Evolutionary conservation across 2,329 filamentous ascomycete species (phyloP), one percentile per base, ranked within the genome.

Genomic region (Fusarium sp.): DNA sequence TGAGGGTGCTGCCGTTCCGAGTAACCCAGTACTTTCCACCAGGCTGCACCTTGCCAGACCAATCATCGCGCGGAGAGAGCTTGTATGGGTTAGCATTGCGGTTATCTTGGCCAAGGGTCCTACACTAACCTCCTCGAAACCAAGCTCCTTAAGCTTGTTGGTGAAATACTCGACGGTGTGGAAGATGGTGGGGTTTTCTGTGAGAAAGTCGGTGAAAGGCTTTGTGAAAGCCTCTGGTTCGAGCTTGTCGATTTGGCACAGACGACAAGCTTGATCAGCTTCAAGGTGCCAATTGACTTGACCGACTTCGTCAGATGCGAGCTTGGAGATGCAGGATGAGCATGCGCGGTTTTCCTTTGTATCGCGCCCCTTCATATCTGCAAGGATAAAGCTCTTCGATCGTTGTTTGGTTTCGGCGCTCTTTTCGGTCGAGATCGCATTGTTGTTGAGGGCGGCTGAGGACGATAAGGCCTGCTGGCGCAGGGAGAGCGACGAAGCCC

Each of bases 21-120:
- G 89, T 90, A 25, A 89, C 85, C 75, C 89, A 97, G 83, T 97
- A 98, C 77, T 95, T 96, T 48, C 93, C 93, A 54, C 93, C 93
- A 13, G 85, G 81, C 73, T 90, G 79, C 53, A 98, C 81, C 73
- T 90, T 88, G 42, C 79, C 81, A 15, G 80, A 79, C 95, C 95
- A 99, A 57, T 84, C 81, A 61, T 93, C 88, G 43, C 94, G 88
- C 73, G 94, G 86, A 7, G 89, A 89, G n/a, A 93, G 83, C 85
- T 91, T 26, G 35, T 40, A 29, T 38, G 25, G 52, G 61, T 68
- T 41, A 70, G 60, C 41, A 57, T 26, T n/a, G 22, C 48, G 19
- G 22, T 29, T 31, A 26, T 31, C 36, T 40, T 24, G 41, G 7
- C 43, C 15, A 12, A 9, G 28, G 13, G 28, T 42, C 11, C 35